Percentiles rank a stretch among this genome's conserved stretches.
These are phyloP conservation scores for Penicillium sp. DNA, from an alignment of 2,329 filamentous ascomycete species.

Conservation along the genomic window DNA sequence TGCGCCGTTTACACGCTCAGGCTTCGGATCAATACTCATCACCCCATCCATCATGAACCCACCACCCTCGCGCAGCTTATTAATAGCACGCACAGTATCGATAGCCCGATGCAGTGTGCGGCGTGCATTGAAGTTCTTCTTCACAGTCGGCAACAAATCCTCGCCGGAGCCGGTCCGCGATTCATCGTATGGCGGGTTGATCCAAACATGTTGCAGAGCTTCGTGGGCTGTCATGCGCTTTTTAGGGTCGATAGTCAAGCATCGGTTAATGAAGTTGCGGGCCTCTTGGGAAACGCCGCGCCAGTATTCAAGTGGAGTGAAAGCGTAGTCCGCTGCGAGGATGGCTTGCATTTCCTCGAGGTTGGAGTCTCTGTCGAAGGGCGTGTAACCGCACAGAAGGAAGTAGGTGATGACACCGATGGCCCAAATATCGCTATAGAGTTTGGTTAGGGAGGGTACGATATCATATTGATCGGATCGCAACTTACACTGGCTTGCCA, in stretches of 20 bases:
- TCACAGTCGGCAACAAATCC: constrained; percentile 64
- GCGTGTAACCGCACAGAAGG: constrained; percentile 94
- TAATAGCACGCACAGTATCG: constrained; percentile 68
- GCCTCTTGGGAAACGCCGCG: constrained; percentile 82
- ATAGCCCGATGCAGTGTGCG: constrained; percentile 67
- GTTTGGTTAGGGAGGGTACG: neutral
- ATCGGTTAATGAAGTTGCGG: constrained; percentile 88
- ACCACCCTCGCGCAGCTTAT: constrained; percentile 64
- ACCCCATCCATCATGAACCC: constrained; percentile 65
- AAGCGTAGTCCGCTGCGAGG: constrained; percentile 91
- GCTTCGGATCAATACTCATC: constrained; percentile 57
- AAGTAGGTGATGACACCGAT: constrained; percentile 99
- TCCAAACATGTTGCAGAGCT: constrained; percentile 66
- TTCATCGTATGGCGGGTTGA: constrained; percentile 57
- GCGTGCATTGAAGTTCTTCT: constrained; percentile 70
- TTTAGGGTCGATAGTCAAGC: constrained; percentile 84
- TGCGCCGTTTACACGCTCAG: constrained; percentile 46
- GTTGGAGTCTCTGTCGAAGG: constrained; percentile 95
- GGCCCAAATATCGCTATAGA: constrained; percentile 81
- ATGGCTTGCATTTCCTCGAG: constrained; percentile 99
- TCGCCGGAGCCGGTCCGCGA: constrained; percentile 40
- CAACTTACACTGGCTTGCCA: constrained; percentile 81
- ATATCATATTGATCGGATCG: neutral
- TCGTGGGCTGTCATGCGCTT: constrained; percentile 89
- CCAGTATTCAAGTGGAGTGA: constrained; percentile 95